Base-by-base conservation (phyloP, 2,329 filamentous ascomycete species). In the Phoma sp. region DNA sequence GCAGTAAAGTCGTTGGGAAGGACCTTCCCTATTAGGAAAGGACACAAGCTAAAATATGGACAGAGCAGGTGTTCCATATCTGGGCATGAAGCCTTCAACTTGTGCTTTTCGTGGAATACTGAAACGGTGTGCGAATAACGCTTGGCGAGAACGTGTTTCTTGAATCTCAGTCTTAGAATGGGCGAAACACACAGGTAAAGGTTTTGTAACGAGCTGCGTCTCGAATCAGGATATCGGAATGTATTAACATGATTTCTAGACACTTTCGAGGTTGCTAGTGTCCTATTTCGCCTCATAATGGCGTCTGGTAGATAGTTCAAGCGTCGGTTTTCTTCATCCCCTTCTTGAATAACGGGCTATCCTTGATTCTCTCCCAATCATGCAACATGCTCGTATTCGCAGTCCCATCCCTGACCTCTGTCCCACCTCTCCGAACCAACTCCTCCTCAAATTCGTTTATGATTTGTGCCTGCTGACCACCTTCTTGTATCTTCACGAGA, bases 371-470 rank as follows among this genome's bases (percentile, higher is more conserved):
- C 47, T 71, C 68, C 73, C 73, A 76, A 26, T 76, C 66, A 58
- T 76, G 74, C 37, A 76, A 51, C 52, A 74, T 57, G 18, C 17
- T 53, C 7, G 73, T 74, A 37, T 76, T 76, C 33, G 60, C 61
- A 5, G 65, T 72, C 2, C 67, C 60, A 15, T 67, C 66, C 42
- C 67, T 58, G 3, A 73, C 73, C 42, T 75, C 74, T 7, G 60
- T 64, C 1, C 71, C 71, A 1, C 64, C 71, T 26, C 74, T 61
- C 42, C 45, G 53, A n/a, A 72, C 76, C 76, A 81, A 78, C 60
- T 81, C 78, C 2, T 65, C 64, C 57, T 82, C 79, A 54, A 79
- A 82, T 2, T 55, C 65, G 2, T 58, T 61, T 17, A 82, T 72
- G 1, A 68, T 54, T 10, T 68, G 62, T 18, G 53, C 61, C 49